Percentiles rank a stretch among this genome's conserved stretches.
These are phyloP conservation scores for Smittium culicis DNA, from an alignment of 371 early-diverging fungal genomes.

Conservation along the genomic window DNA sequence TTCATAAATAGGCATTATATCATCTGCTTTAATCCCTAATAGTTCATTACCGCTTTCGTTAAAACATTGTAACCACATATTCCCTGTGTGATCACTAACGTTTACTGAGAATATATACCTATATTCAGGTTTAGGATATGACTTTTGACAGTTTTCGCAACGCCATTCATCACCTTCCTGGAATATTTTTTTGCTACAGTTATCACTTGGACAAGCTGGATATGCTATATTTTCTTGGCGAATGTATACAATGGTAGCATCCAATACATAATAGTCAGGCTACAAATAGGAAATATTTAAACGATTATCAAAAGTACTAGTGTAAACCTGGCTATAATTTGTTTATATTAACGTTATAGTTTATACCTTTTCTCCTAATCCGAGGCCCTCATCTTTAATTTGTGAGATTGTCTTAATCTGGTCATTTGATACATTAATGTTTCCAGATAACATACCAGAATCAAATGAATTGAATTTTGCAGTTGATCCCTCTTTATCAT, in stretches of 20 bases:
- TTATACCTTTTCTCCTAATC: constrained; percentile 43
- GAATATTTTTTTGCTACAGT: constrained; percentile 80
- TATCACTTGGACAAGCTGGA: constrained; percentile 67
- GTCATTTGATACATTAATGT: constrained; percentile 16
- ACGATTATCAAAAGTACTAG: too few relatives aligned
- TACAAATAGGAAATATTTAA: not conserved
- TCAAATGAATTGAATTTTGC: constrained; percentile 19
- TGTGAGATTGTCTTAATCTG: constrained; percentile 46
- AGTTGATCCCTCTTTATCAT: constrained; percentile 28
- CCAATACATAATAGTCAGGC: constrained; percentile 48
- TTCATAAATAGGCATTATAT: constrained; percentile 40
- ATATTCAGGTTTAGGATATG: constrained; percentile 50
- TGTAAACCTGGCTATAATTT: too few relatives aligned
- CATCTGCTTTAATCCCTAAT: constrained; percentile 56
- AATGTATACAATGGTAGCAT: constrained; percentile 50
- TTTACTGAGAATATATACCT: constrained; percentile 62
- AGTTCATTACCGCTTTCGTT: constrained; percentile 61
- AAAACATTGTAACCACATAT: constrained; percentile 70
- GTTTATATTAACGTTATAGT: not conserved
- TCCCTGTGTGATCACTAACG: constrained; percentile 66
- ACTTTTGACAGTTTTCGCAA: constrained; percentile 81
- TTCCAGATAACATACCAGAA: constrained; percentile 19
- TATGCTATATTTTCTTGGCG: constrained; percentile 52
- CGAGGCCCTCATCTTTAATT: constrained; percentile 49
- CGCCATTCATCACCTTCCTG: constrained; percentile 57